Evolutionary conservation across 1,284 basidiomycete genomes (phyloP).

Genomic region (Abortiporus biennis): DNA sequence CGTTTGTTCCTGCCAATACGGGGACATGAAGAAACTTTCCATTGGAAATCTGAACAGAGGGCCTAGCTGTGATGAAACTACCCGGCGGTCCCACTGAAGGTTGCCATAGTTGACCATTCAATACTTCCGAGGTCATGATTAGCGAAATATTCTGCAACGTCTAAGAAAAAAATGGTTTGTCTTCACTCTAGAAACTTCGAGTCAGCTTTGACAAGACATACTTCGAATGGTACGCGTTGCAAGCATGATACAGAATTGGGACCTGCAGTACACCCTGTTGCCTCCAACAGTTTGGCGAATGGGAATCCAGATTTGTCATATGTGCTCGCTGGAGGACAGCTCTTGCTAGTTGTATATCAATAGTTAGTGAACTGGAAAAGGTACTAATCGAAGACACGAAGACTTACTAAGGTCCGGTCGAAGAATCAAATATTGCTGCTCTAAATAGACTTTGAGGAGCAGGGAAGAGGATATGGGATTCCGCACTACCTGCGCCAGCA

Average conservation of each 20-base stretch:
- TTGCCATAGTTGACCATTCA: constrained; percentile 55
- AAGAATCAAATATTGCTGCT: constrained; percentile 47
- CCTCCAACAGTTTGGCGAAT: constrained; percentile 39
- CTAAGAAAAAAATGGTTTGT: constrained; percentile 25
- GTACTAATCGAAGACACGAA: too few species aligned
- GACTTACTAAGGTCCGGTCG: constrained; percentile 48
- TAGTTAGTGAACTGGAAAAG: not conserved
- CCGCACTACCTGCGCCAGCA: constrained; percentile 50
- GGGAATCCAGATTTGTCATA: constrained; percentile 53
- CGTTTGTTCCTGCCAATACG: constrained; percentile 49
- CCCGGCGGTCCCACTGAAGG: constrained; percentile 47
- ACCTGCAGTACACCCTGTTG: constrained; percentile 40
- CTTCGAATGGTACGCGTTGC: constrained; percentile 42
- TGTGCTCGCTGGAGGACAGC: constrained; percentile 40
- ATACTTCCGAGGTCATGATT: constrained; percentile 33
- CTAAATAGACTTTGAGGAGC: constrained; percentile 37
- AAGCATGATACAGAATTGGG: constrained; percentile 39
- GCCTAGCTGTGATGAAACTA: constrained; percentile 42
- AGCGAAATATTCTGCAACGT: constrained; percentile 42
- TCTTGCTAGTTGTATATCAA: constrained; percentile 36
- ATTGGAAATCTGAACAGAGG: constrained; percentile 38
- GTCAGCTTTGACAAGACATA: constrained; percentile 13
- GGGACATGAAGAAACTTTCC: constrained; percentile 52
- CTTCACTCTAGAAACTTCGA: not conserved
- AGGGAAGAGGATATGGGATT: constrained; percentile 44